phyloP scores from a whole-genome alignment of 179 eudicot species.

The Beta corolliflora region DNA sequence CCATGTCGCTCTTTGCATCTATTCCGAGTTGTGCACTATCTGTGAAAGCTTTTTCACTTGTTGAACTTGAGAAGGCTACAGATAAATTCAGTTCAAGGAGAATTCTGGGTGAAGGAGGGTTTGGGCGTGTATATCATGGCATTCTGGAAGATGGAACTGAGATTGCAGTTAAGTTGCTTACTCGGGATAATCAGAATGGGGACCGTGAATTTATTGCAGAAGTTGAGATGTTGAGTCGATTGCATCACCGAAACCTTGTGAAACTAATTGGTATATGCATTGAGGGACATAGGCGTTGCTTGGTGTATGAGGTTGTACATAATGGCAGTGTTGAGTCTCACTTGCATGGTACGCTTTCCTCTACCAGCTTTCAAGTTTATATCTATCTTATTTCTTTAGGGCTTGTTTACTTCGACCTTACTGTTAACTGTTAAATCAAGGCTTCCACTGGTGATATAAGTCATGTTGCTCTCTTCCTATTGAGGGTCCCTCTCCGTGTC shows the following conservation, averaged over 20 bases:
- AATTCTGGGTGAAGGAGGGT: constrained; percentile 96
- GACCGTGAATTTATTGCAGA: constrained; percentile 91
- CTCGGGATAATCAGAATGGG: constrained; percentile 76
- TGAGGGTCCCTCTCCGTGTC: neutral
- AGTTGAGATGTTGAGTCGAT: constrained; percentile 93
- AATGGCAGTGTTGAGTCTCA: constrained; percentile 98
- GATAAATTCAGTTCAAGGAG: constrained; percentile 69
- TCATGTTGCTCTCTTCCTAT: neutral
- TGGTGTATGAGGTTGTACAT: constrained; percentile 87
- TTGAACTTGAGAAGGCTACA: constrained; percentile 89
- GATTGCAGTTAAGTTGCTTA: constrained; percentile 90
- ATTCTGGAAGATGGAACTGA: constrained; percentile 70
- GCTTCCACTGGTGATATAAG: neutral
- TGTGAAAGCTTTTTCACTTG: constrained; percentile 70
- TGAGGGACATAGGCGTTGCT: constrained; percentile 78
- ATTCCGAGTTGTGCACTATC: constrained; percentile 78
- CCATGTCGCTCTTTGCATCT: constrained; percentile 63
- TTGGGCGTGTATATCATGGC: constrained; percentile 94
- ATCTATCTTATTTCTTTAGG: neutral
- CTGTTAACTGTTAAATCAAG: neutral
- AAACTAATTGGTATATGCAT: constrained; percentile 90
- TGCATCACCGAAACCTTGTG: constrained; percentile 96
- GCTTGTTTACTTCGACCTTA: neutral
- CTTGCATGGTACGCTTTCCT: constrained; percentile 68
- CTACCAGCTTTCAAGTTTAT: constrained; percentile 8